Base-by-base conservation (phyloP, 805 yeast species). In the Metschnikowia corniflorae region DNA sequence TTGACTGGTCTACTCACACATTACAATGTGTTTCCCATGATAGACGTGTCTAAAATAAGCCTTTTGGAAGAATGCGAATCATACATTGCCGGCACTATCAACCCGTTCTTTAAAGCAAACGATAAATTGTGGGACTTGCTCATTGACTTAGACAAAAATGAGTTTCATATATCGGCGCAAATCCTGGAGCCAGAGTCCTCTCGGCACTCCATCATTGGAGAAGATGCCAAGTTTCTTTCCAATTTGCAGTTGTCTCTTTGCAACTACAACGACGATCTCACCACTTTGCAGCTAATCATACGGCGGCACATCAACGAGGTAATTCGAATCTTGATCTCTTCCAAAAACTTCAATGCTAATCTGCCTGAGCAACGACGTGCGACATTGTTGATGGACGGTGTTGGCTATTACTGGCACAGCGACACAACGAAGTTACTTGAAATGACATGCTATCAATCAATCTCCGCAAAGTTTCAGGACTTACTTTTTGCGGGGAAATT, bases 41-140 rank as follows among this genome's bases (percentile, higher is more conserved):
- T 79, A 27, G 88, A 82, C 44, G 72, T 80, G 2, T 75, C 81
- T 2, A 71, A 77, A 41, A 60, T 79, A 29, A 79, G 76, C 40
- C 44, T 71, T 2, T 54, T 78, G 33, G 65, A 65, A 42, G 59
- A 51, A 34, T 68, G 61, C 42, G 62, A 49, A 20, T 61, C 60
- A 19, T 76, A 64, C 47, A 59, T 82, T 31, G 71, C 83, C 2
- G 91, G 91, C 3, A 80, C 87, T 3, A 76, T 82, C 26, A 82
- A 82, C 51, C 74, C 82, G 12, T 71, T 80, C 26, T 75, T 82
- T 51, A 77, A 77, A 49, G 68, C 73, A 21, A 71, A 71, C 39
- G 65, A 63, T 21, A 66, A 65, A 29, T 51, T 73, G 15, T 82
- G 84, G 82, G 85, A 82, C 54, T 54, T 78, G 21, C 68, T 76